These are phyloP conservation scores for Carex parvula DNA, from an alignment of 176 grass and related monocot genomes.

Conservation along the genomic window DNA sequence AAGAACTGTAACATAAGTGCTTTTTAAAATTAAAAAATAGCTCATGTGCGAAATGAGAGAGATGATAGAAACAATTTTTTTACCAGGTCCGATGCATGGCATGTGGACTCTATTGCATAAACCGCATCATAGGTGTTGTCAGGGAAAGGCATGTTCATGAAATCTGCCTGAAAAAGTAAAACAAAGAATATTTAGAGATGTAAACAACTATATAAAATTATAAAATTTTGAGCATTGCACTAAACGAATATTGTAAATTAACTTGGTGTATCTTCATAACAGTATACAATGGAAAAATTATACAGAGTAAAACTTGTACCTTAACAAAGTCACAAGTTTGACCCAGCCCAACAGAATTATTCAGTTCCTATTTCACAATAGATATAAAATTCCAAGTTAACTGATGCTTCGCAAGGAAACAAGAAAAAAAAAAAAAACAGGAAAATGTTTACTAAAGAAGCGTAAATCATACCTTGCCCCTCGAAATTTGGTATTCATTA, in stretches of 20 bases:
- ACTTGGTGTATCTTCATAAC: neutral
- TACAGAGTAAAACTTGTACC: conserved; percentile 35
- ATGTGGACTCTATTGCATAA: conserved; percentile 54
- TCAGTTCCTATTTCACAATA: conserved; percentile 56
- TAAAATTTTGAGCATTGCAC: neutral
- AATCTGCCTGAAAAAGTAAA: conserved; percentile 48
- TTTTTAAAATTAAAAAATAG: neutral
- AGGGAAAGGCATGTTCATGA: conserved; percentile 74
- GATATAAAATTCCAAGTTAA: conserved; percentile 30
- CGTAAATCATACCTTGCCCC: conserved; percentile 61
- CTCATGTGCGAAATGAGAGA: neutral
- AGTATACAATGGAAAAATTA: neutral
- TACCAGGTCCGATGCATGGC: conserved; percentile 57
- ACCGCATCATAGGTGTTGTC: conserved; percentile 45
- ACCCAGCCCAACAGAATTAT: conserved; percentile 55
- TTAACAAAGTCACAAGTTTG: conserved; percentile 81
- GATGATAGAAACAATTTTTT: neutral
- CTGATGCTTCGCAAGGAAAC: neutral
- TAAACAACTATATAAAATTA: neutral
- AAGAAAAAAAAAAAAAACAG: neutral
- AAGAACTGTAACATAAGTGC: neutral
- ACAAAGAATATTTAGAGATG: neutral
- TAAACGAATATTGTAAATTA: neutral
- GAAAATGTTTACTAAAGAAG: neutral
- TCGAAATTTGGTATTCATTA: conserved; percentile 92